Conservation (phyloP, 2,329 filamentous ascomycete genomes). For the Didymella pomorum region DNA sequence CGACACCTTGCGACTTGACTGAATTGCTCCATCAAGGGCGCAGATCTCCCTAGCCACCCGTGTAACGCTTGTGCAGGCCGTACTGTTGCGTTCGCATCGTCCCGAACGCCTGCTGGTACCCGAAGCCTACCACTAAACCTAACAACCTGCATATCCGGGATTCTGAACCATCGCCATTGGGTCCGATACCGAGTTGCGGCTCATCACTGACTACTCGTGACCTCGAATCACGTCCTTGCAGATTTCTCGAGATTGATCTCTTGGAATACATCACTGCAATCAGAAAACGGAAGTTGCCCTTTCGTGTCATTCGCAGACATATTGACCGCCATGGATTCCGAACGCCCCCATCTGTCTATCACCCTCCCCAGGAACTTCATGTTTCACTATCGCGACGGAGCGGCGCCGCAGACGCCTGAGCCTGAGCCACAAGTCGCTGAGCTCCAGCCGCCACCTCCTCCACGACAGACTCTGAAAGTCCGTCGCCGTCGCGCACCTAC, state of each 20-base stretch:
- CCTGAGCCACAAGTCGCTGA: slow-evolving; percentile 50
- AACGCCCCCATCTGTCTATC: slow-evolving; percentile 58
- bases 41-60: slow-evolving; percentile 35
- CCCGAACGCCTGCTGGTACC: slow-evolving; percentile 43
- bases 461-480: slow-evolving; percentile 58
- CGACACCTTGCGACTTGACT: slow-evolving; percentile 31
- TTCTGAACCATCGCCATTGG: slow-evolving; percentile 25
- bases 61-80: slow-evolving; percentile 45
- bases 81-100: slow-evolving; percentile 48
- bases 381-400: slow-evolving; percentile 58
- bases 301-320: slow-evolving; percentile 1
- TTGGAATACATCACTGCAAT: slow-evolving; percentile 15
- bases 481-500: slow-evolving; percentile 55
- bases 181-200: slow-evolving; percentile 22
- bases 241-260: slow-evolving; percentile 28
- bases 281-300: slow-evolving; percentile 22
- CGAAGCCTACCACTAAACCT: slow-evolving; percentile 28
- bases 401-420: slow-evolving; percentile 57
- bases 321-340: slow-evolving; percentile 48
- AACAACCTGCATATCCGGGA: slow-evolving; percentile 40
- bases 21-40: slow-evolving; percentile 28
- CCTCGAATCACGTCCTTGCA: slow-evolving; percentile 37
- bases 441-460: slow-evolving; percentile 54
- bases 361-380: slow-evolving; percentile 60
- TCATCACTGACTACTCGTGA: slow-evolving; percentile 24